Conservation (phyloP, 139 green algal genomes). For the Eudorina sp. region DNA sequence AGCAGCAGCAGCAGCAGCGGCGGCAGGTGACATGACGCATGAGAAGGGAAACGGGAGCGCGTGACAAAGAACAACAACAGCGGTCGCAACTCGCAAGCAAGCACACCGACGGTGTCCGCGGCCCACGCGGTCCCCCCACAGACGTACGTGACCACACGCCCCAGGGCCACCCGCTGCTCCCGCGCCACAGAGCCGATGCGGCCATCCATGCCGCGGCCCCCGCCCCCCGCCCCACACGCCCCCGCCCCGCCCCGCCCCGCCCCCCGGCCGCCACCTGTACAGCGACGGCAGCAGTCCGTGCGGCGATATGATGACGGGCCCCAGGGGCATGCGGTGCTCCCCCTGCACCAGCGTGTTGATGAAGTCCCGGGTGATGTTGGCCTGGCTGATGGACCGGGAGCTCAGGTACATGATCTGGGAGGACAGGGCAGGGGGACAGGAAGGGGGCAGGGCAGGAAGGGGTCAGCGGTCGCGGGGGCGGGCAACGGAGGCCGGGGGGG, state of each 20-base stretch:
- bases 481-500: too few species aligned
- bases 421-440: not conserved
- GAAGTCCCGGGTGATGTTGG: constrained; percentile 92
- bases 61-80: too few species aligned
- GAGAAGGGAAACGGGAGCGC: not conserved
- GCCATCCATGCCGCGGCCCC: too few species aligned
- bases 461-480: too few species aligned
- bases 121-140: too few species aligned
- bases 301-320: constrained; percentile 96
- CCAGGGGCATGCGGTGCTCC: constrained; percentile 79
- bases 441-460: not conserved
- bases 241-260: not conserved
- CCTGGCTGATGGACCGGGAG: constrained; percentile 87
- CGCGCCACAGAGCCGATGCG: too few species aligned
- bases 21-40: not conserved
- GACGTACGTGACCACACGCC: too few species aligned
- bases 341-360: constrained; percentile 90
- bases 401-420: constrained; percentile 86
- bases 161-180: too few species aligned
- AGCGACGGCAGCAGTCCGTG: constrained; percentile 93
- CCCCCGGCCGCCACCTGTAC: constrained; percentile 75
- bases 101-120: too few species aligned
- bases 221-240: too few species aligned
- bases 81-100: too few species aligned
- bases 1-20: not conserved